Base-by-base conservation (phyloP, 345 rosid genomes). In the Populus pruinosa region DNA sequence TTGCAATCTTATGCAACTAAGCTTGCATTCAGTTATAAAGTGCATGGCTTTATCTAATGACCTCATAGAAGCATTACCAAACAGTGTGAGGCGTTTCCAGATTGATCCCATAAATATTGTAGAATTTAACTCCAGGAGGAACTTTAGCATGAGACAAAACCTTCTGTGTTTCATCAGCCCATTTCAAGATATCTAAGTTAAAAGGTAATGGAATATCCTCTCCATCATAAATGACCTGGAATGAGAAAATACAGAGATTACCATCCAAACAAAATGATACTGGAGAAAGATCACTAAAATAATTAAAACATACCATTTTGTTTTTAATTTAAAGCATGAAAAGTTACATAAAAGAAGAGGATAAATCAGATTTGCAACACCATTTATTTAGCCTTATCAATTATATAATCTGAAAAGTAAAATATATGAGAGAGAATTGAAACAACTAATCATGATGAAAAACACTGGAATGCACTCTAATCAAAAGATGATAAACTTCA, bases 41-140 rank as follows among this genome's bases (percentile, higher is more conserved):
- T 53, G 18, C 68, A 31, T 2, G 74, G 29, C 47, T 75, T 59
- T 7, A 41, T 50, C 44, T 18, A 62, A 68, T 67, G 49, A 69
- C 18, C 14, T 8, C 67, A 77, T 50, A 76, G 73, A 85, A 84
- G 72, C 63, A 85, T 82, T 92, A 95, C 99, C 99, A 85, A 73
- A 91, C 96, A 82, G 88, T 91, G 59, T 93, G 99, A 10, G 99
- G 99, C 59, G 99, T 93, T 79, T 87, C 98, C 65, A 92, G 85
- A 85, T 85, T 85, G 70, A 83, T 92, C n/a, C 91, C 99, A 77
- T 95, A 95, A 70, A 95, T 91, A 74, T 93, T 95, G 86, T 92
- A 95, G 85, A 95, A 95, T 87, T 92, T 93, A 72, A 95, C 99
- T 86, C 86, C 72, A 31, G 91, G 9, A 53, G 99, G 98, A 85